Evolutionary conservation across 257 asterid species (phyloP).

Genomic region (Salvia rosmarinus): DNA sequence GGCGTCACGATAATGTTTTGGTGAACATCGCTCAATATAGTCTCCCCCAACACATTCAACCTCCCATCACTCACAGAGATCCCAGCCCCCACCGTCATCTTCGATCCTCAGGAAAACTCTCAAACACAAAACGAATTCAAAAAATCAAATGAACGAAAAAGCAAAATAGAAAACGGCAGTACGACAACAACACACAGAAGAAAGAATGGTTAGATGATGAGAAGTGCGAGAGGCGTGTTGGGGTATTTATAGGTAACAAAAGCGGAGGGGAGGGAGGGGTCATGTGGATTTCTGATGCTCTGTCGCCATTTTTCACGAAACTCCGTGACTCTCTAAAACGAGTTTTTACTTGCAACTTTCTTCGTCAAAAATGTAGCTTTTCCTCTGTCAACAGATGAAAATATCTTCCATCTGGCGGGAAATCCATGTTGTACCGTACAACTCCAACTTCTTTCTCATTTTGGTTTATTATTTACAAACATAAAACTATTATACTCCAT

Average conservation of each 20-base stretch:
- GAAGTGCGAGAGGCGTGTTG: slow-evolving; percentile 8
- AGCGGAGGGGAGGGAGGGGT: not conserved
- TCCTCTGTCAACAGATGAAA: no score
- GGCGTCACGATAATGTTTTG: slow-evolving; percentile 64
- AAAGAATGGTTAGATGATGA: slow-evolving; percentile 6
- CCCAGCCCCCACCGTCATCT: slow-evolving; percentile 54
- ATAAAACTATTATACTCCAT: no score
- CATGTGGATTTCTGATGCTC: slow-evolving; percentile 31
- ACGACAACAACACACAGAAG: not conserved
- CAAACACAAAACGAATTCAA: no score
- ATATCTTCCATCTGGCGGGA: slow-evolving; percentile 32
- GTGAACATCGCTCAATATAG: slow-evolving; percentile 61
- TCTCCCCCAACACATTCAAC: slow-evolving; percentile 66
- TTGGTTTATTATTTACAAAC: no score
- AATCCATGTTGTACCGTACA: no score
- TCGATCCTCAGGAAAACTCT: not conserved
- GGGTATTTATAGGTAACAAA: slow-evolving; percentile 44
- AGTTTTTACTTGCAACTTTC: not conserved
- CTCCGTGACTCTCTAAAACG: no score
- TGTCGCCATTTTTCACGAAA: slow-evolving; percentile 20
- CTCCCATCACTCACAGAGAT: slow-evolving; percentile 65
- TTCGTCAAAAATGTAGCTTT: not conserved
- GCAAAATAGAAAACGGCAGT: not conserved
- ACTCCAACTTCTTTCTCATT: no score
- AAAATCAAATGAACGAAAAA: not conserved